Conservation (phyloP, 306 rosid genomes). For the Hippophae tibetana region DNA sequence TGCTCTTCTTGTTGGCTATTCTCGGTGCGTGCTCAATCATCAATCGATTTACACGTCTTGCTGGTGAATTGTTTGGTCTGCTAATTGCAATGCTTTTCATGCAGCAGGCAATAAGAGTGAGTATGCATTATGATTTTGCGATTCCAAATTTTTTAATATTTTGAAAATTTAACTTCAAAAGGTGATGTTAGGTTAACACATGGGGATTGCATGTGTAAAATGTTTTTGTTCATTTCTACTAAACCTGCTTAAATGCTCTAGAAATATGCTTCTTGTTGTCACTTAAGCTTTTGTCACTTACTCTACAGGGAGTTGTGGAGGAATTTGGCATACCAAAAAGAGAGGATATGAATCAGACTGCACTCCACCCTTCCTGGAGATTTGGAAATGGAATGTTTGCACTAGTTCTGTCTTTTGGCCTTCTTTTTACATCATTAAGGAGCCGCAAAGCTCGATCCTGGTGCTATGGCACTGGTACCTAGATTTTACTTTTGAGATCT, state of each 20-base stretch:
- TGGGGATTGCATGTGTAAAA: not conserved
- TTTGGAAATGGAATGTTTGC: conserved; percentile 99
- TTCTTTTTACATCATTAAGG: conserved; percentile 63
- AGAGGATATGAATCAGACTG: conserved; percentile 44
- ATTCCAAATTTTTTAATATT: not conserved
- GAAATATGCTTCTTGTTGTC: conserved; percentile 5
- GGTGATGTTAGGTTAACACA: conserved; percentile 4
- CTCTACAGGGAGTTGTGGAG: conserved; percentile 75
- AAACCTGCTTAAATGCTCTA: not conserved
- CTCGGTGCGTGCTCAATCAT: conserved; percentile 90
- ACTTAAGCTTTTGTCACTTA: conserved; percentile 11
- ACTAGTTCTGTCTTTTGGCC: conserved; percentile 82
- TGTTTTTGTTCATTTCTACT: too few species aligned
- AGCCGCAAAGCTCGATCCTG: conserved; percentile 96
- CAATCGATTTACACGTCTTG: conserved; percentile 87
- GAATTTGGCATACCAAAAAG: conserved; percentile 61
- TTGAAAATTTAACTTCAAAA: not conserved
- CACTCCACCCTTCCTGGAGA: conserved; percentile 64
- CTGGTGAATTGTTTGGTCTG: conserved; percentile 93
- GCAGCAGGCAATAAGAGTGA: conserved; percentile 95
- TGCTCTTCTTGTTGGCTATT: conserved; percentile 81
- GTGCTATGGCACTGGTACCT: conserved; percentile 88
- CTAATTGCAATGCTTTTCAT: conserved; percentile 89
- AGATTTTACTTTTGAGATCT: conserved; percentile 3
- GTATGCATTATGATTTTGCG: conserved; percentile 14